Percentiles rank a stretch among this genome's conserved stretches.
Evolutionary conservation across 345 rosid species (phyloP).

Genomic region (Durio zibethinus): DNA sequence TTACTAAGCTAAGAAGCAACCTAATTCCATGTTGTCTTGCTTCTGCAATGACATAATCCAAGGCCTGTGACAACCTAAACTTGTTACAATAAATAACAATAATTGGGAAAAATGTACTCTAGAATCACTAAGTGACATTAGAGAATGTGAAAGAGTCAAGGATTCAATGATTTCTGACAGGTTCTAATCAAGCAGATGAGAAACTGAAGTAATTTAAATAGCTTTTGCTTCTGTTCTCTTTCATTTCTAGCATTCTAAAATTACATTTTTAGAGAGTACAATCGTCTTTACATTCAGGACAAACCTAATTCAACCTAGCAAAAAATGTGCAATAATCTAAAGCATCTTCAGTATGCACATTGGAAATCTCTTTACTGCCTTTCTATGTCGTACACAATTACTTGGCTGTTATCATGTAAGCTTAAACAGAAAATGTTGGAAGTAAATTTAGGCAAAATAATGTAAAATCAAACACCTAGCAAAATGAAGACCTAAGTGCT

Average conservation of each 20-base stretch:
- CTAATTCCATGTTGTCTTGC: conserved; percentile 66
- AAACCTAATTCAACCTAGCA: conserved; percentile 5
- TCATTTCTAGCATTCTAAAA: neutral
- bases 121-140: neutral
- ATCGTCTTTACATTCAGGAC: neutral
- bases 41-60: conserved; percentile 91
- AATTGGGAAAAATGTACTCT: neutral
- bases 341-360: neutral
- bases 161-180: neutral
- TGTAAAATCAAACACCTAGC: neutral
- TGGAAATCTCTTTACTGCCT: neutral
- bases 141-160: neutral
- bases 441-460: neutral
- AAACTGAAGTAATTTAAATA: neutral
- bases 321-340: no score
- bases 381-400: neutral
- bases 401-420: neutral
- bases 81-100: conserved; percentile 5
- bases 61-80: conserved; percentile 56
- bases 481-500: neutral
- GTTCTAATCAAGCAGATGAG: neutral
- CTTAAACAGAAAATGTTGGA: neutral
- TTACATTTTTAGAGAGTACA: neutral
- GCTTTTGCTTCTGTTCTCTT: neutral
- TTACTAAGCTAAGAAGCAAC: conserved; percentile 81